A percentile compares a stretch with the other conserved stretches of the same genome.
Conservation (phyloP, 1,284 basidiomycete genomes). For the Apiotrichum laibachii region DNA sequence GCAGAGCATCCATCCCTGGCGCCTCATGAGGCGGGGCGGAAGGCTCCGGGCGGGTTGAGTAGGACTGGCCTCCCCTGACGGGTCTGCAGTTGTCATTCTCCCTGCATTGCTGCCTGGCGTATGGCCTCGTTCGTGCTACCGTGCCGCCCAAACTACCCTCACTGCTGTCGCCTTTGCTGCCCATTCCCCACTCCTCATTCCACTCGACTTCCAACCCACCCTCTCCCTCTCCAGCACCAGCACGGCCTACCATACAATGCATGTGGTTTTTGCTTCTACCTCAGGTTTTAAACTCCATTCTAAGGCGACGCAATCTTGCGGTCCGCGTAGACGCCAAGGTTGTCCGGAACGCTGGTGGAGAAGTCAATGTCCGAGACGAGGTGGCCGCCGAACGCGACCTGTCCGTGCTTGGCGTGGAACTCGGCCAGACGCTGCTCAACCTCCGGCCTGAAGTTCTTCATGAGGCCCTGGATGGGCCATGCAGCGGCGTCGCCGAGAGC, state of each 20-base stretch:
- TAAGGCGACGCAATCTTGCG: slow-evolving; percentile 27
- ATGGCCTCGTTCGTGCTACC: too few species aligned
- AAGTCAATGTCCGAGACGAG: slow-evolving; percentile 69
- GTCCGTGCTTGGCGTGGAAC: slow-evolving; percentile 75
- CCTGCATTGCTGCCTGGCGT: too few species aligned
- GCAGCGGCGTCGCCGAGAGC: slow-evolving; percentile 80
- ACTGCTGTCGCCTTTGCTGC: too few species aligned
- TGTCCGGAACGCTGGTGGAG: slow-evolving; percentile 75
- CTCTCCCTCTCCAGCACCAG: neutral
- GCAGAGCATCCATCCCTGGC: too few species aligned
- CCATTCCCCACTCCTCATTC: too few species aligned
- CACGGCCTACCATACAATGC: slow-evolving; percentile 14
- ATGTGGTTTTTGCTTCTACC: slow-evolving; percentile 7
- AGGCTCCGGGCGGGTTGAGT: too few species aligned
- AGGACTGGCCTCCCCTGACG: too few species aligned
- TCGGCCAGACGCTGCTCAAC: slow-evolving; percentile 81
- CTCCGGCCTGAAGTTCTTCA: slow-evolving; percentile 94
- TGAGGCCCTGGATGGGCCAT: slow-evolving; percentile 91
- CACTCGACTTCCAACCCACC: too few species aligned
- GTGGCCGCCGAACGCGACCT: slow-evolving; percentile 84
- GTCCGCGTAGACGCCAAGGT: slow-evolving; percentile 59
- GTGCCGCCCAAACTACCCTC: too few species aligned
- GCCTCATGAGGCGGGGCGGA: too few species aligned
- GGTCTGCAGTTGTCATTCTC: too few species aligned
- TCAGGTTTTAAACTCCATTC: neutral